Evolutionary conservation across 805 yeast genomes (phyloP).

Genomic region (Nakazawaea peltata): DNA sequence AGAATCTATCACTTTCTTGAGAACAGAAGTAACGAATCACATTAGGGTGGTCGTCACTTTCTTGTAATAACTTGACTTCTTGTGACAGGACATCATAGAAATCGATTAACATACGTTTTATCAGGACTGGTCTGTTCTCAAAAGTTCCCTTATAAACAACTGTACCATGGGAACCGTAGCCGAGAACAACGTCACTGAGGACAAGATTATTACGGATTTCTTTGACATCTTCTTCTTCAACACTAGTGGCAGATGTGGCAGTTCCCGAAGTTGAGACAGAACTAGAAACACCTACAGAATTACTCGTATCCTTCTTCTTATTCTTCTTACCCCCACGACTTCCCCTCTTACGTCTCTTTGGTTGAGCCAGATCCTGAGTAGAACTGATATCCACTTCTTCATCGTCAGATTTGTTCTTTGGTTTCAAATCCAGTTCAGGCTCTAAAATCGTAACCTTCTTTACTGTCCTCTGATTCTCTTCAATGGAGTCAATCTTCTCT

Average conservation of each 20-base stretch:
- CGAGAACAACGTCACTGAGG: slow-evolving; percentile 70
- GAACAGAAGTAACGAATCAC: slow-evolving; percentile 91
- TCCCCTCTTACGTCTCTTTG: slow-evolving; percentile 72
- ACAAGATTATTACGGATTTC: slow-evolving; percentile 39
- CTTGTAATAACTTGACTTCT: slow-evolving; percentile 80
- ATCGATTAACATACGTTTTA: slow-evolving; percentile 86
- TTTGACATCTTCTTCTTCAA: not conserved
- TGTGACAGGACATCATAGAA: slow-evolving; percentile 92
- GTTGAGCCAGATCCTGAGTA: slow-evolving; percentile 9
- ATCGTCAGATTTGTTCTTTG: not conserved
- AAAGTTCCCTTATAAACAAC: slow-evolving; percentile 87
- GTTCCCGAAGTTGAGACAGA: slow-evolving; percentile 9
- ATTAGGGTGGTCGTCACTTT: slow-evolving; percentile 94
- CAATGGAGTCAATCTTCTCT: slow-evolving; percentile 11
- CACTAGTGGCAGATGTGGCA: slow-evolving; percentile 1
- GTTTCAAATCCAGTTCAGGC: slow-evolving; percentile 13
- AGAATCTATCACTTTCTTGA: slow-evolving; percentile 79
- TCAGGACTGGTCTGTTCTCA: slow-evolving; percentile 92
- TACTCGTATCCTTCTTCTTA: slow-evolving; percentile 22
- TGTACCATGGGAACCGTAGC: slow-evolving; percentile 96
- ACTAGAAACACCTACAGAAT: not conserved
- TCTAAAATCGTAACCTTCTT: slow-evolving; percentile 20
- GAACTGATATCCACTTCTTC: slow-evolving; percentile 6
- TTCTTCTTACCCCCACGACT: slow-evolving; percentile 73
- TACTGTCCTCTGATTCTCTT: slow-evolving; percentile 11